Evolutionary conservation across 371 early-diverging fungal genomes (phyloP).

Genomic region (Lichtheimia ornata): DNA sequence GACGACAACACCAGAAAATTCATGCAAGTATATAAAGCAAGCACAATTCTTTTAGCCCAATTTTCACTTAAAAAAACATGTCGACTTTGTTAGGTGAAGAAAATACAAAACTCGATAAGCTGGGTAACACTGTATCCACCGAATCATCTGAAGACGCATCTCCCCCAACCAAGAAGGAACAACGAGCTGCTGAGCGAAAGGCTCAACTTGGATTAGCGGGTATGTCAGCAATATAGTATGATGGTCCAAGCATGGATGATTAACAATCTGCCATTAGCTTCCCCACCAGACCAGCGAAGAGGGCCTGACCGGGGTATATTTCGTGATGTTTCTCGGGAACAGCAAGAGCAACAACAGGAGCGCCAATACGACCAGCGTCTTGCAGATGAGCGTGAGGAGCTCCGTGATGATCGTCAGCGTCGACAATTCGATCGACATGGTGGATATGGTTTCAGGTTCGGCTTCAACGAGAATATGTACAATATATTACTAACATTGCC

Average conservation of each 20-base stretch:
- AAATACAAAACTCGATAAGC: not conserved
- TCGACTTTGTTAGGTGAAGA: not conserved
- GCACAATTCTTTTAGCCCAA: not conserved
- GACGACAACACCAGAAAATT: not conserved
- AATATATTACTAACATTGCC: not conserved
- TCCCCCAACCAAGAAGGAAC: not conserved
- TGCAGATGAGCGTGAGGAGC: not conserved
- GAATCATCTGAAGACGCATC: not conserved
- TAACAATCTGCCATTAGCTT: not conserved
- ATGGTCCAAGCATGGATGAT: not conserved
- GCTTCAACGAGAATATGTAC: not conserved
- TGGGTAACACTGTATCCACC: not conserved
- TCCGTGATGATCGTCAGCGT: not conserved
- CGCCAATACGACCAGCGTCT: not conserved
- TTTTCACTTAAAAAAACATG: not conserved
- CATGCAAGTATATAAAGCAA: not conserved
- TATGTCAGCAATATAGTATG: not conserved
- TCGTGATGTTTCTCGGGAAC: not conserved
- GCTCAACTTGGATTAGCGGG: not conserved
- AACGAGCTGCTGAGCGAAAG: not conserved
- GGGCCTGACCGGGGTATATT: not conserved
- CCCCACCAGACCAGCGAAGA: not conserved
- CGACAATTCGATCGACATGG: conserved; percentile 4
- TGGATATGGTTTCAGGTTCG: not conserved
- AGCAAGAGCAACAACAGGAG: not conserved